Conservation (phyloP, 1,284 basidiomycete genomes). For the Ustilago sp. region DNA sequence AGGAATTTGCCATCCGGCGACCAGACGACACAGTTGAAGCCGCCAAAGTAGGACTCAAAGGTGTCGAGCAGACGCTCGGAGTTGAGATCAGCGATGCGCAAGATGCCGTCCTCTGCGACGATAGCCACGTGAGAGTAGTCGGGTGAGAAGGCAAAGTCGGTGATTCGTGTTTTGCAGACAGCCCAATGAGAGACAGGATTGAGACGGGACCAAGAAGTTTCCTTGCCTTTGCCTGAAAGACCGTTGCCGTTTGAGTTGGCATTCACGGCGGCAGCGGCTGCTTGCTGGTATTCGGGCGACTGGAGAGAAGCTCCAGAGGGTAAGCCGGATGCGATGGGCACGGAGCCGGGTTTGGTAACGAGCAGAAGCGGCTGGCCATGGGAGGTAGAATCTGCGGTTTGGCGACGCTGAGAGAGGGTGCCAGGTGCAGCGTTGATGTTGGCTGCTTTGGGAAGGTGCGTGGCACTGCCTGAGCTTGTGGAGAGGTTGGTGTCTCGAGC, state of each 20-base stretch:
- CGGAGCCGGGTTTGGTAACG: conserved; percentile 45
- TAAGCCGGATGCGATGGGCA: conserved; percentile 44
- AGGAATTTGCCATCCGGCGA: conserved; percentile 94
- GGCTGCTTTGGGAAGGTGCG: conserved; percentile 17
- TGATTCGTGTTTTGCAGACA: conserved; percentile 44
- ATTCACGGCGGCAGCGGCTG: conserved; percentile 34
- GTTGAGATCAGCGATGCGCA: conserved; percentile 61
- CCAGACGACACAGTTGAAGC: conserved; percentile 87
- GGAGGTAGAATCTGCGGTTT: conserved; percentile 2
- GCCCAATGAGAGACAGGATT: conserved; percentile 66
- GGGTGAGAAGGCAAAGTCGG: conserved; percentile 64
- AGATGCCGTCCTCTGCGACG: conserved; percentile 58
- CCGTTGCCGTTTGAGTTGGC: conserved; percentile 36
- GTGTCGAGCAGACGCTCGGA: conserved; percentile 56
- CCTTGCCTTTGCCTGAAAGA: conserved; percentile 50
- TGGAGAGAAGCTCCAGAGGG: conserved; percentile 23
- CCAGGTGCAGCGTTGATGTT: conserved; percentile 20
- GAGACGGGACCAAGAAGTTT: conserved; percentile 43
- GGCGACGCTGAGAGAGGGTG: conserved; percentile 36
- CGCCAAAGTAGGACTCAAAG: conserved; percentile 66
- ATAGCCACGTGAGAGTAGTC: conserved; percentile 58
- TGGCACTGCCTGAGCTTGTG: conserved; percentile 35
- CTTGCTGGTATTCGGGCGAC: conserved; percentile 44
- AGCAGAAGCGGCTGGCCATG: conserved; percentile 36
- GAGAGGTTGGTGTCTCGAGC: conserved; percentile 31